Conservation (phyloP, 306 rosid genomes). For the Gillenia trifoliata region DNA sequence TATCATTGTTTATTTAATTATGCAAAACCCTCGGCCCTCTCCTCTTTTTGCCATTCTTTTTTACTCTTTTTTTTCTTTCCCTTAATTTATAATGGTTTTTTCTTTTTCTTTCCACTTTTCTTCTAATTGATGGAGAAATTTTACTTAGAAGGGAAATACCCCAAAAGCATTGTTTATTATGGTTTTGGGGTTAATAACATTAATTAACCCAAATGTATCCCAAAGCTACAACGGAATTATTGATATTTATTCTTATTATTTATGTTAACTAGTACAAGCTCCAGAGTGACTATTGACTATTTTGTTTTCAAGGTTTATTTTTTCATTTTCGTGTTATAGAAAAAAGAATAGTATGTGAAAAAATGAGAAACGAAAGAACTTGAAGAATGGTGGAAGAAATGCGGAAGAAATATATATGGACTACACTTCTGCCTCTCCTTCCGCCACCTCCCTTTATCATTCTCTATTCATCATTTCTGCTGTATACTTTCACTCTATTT, state of each 20-base stretch:
- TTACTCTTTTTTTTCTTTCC: background rate
- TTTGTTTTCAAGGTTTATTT: background rate
- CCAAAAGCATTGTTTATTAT: conserved; percentile 13
- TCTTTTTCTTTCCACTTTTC: background rate
- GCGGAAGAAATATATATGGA: too few relatives aligned
- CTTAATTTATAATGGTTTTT: background rate
- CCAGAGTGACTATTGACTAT: background rate
- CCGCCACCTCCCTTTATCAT: too few relatives aligned
- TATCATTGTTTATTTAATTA: conserved; percentile 46
- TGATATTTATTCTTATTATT: background rate
- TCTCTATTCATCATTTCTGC: too few relatives aligned
- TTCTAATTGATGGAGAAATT: conserved; percentile 34
- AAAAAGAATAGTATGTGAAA: too few relatives aligned
- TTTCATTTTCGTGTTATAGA: too few relatives aligned
- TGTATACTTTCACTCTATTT: too few relatives aligned
- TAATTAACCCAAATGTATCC: conserved; percentile 33
- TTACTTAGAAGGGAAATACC: conserved; percentile 13
- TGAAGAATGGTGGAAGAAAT: too few relatives aligned
- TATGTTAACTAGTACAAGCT: conserved; percentile 1
- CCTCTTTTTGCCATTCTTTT: conserved; percentile 11
- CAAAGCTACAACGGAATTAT: background rate
- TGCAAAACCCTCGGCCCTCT: conserved; percentile 13
- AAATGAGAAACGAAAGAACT: too few relatives aligned
- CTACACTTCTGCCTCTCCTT: too few relatives aligned
- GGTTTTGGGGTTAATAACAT: conserved; percentile 28